Evolutionary conservation across 768 basidiomycete species (phyloP), one percentile per base, ranked within the genome.

Genomic region (Boletus tomentosulus): DNA sequence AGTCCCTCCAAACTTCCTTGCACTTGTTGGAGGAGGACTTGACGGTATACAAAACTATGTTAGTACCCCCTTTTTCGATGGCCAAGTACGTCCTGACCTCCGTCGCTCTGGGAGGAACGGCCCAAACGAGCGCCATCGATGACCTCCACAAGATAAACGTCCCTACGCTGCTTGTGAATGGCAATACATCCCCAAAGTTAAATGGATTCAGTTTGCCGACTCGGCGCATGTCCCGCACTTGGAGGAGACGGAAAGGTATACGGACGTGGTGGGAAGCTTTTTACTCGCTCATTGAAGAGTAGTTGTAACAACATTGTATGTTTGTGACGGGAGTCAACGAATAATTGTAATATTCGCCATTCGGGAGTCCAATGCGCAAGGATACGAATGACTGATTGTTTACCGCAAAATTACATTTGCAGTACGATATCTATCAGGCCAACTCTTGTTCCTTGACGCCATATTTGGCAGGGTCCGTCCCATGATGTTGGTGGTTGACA

Each of bases 401-500:
- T 22, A 31, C 8, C 39, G 37, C 57, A 48, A 33, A 47, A 44
- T 46, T 57, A 62, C 57, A 56, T 24, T 47, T 39, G 9, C 50
- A 33, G 27, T 34, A n/a, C 28, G 25, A 41, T 9, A 45, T 58
- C 54, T 63, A 71, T 57, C 52, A 60, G 34, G 54, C 56, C 42
- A 48, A 42, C 34, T 69, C 69, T 49, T 65, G 62, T 46, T 58
- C 57, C 61, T 64, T 70, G 43, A 76, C 76, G 25, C 74, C 77
- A 58, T 96, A 97, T 71, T 92, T 94, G 53, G 85, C 81, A 19
- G 87, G 80, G 63, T 95, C 89, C 9, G 85, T 84, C 3, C 93
- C 93, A 66, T 96, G 94, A 66, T 83, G 73, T 41, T 84, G 85
- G 70, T 97, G 94, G 70, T 95, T 88, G 62, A 95, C 94, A 46